These are phyloP conservation scores for Malus hybrid DNA, from an alignment of 331 rosid species.

Conservation along the genomic window DNA sequence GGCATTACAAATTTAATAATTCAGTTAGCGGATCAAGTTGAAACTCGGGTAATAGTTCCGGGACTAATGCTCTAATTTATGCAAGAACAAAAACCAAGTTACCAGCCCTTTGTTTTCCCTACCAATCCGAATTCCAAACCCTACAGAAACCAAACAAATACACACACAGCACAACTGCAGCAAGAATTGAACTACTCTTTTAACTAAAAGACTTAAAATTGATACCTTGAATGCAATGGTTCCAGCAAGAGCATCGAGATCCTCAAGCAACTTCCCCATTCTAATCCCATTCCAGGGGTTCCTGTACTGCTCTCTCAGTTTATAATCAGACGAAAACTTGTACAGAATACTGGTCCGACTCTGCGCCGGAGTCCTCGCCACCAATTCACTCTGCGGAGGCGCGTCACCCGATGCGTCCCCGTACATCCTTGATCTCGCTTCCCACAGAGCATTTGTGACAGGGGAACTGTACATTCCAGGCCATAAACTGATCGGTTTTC, in stretches of 20 bases:
- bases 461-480: constrained; percentile 87
- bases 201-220: no score
- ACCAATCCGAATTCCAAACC: not conserved
- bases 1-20: no score
- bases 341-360: constrained; percentile 65
- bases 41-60: no score
- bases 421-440: constrained; percentile 12
- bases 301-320: constrained; percentile 77
- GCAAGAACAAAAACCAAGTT: not conserved
- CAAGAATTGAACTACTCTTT: no score
- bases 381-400: constrained; percentile 20
- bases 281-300: constrained; percentile 81
- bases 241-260: constrained; percentile 93
- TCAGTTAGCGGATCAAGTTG: no score
- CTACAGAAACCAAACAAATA: not conserved
- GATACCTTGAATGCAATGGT: constrained; percentile 82
- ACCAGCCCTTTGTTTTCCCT: not conserved
- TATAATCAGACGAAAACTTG: constrained; percentile 67
- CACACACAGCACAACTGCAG: not conserved
- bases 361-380: constrained; percentile 41
- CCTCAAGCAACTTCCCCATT: constrained; percentile 83
- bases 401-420: constrained; percentile 2
- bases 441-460: constrained; percentile 55
- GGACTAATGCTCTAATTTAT: no score
- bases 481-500: constrained; percentile 67